Base-by-base conservation (phyloP, 2,329 filamentous ascomycete genomes). In the Rhynchosporium agropyri region DNA sequence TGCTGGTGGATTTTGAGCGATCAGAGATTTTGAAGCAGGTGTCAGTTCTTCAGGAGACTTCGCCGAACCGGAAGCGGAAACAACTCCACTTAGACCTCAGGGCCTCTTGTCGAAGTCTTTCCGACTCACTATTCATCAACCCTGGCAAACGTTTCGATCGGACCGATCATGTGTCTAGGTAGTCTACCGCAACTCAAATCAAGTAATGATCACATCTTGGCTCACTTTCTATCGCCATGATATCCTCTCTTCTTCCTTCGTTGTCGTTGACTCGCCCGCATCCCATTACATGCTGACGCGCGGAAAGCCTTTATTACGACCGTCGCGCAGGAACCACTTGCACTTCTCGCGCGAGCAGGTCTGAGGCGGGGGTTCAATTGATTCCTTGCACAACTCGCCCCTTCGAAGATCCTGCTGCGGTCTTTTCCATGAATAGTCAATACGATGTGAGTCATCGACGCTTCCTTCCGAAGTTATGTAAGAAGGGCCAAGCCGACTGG, bases 1-100 rank as follows among this genome's bases (percentile, higher is more conserved):
- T 69, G 59, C 54, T 68, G 15, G 46, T 68, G 13, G 65, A 69
- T 64, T 70, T 70, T 56, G 65, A 70, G n/a, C 46, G 46, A 26
- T 49, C 62, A 61, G 46, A 50, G 59, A 63, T 68, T 33, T 63
- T 63, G 58, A 65, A 67, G 58, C 59, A 57, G 56, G 29, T 54
- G 12, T 20, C 50, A n/a, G 54, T 61, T 55, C 48, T 62, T 53
- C 45, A 63, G 28, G 61, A 65, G 61, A 65, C 42, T 38, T 63
- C 63, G 51, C 64, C 64, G 10, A 60, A 63, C 26, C 54, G 33
- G 54, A 53, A 62, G 36, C 53, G 59, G 28, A 61, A 49, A n/a
- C 4, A 28, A 3, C 6, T 5, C 7, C n/a, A 49, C 46, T 5
- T 28, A 4, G 10, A 26, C 28, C 60, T n/a, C 15, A 12, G 13